A percentile compares a stretch with the other conserved stretches of the same genome.
Evolutionary conservation across 176 grass and related monocot species (phyloP).

Genomic region (Bromus sterilis): DNA sequence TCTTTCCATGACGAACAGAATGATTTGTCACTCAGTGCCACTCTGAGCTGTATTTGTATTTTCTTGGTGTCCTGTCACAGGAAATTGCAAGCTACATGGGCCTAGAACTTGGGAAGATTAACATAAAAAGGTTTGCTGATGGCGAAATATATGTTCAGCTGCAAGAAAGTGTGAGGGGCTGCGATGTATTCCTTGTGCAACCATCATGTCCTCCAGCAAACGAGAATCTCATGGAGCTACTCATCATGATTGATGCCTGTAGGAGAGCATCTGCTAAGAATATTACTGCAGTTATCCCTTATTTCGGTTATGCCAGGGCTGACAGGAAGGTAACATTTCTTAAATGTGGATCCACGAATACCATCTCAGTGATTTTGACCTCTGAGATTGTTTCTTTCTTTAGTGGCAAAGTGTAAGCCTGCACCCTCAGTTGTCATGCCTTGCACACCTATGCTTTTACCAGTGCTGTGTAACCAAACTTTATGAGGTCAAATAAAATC

Average conservation of each 20-base stretch:
- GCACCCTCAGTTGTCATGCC: not conserved
- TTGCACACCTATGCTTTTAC: not conserved
- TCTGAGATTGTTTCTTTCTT: not conserved
- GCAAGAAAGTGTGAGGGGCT: slow-evolving; percentile 95
- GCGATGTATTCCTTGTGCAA: slow-evolving; percentile 92
- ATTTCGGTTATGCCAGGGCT: slow-evolving; percentile 98
- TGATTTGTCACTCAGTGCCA: not conserved
- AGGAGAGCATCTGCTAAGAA: slow-evolving; percentile 95
- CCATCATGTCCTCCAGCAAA: slow-evolving; percentile 93
- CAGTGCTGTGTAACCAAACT: not conserved
- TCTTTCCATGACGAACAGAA: not conserved
- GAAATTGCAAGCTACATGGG: slow-evolving; percentile 98
- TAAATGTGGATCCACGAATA: not conserved
- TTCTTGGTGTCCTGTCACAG: slow-evolving; percentile 29
- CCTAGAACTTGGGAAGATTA: slow-evolving; percentile 93
- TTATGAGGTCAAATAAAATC: not conserved
- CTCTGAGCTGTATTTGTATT: not conserved
- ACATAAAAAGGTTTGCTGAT: slow-evolving; percentile 92
- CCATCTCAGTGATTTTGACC: not conserved
- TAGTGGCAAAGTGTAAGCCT: not conserved
- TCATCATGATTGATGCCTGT: slow-evolving; percentile 97
- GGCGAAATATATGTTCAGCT: slow-evolving; percentile 98
- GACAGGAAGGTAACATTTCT: slow-evolving; percentile 75
- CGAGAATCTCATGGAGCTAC: slow-evolving; percentile 99
- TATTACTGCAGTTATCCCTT: slow-evolving; percentile 96